Conservation (phyloP, 2,329 filamentous ascomycete species). For the Knoxdaviesia capensis region DNA sequence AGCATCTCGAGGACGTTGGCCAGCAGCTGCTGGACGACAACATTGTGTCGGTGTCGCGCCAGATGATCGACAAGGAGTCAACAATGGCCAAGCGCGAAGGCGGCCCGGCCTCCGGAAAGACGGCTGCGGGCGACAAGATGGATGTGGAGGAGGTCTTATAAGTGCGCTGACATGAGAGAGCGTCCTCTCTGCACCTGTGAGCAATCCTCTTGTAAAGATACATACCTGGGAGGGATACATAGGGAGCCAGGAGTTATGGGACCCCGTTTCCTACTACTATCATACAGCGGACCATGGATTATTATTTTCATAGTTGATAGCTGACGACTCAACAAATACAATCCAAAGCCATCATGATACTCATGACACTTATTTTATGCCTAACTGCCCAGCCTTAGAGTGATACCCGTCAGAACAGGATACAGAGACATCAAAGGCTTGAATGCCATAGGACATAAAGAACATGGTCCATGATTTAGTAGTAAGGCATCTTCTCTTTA, state of each 20-base stretch:
- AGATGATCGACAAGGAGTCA: slow-evolving; percentile 99
- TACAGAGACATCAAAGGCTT: too few species aligned
- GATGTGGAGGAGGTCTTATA: slow-evolving; percentile 43
- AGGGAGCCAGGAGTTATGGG: not conserved
- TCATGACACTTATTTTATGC: too few species aligned
- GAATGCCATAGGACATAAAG: too few species aligned
- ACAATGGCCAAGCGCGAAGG: slow-evolving; percentile 64
- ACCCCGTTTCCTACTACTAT: too few species aligned
- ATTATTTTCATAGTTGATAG: too few species aligned
- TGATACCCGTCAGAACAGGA: too few species aligned
- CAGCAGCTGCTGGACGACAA: slow-evolving; percentile 98
- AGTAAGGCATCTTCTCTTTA: too few species aligned
- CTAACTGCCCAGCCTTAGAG: too few species aligned
- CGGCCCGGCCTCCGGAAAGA: slow-evolving; percentile 21
- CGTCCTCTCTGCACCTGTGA: not conserved
- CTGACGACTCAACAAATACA: too few species aligned
- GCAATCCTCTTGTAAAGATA: not conserved
- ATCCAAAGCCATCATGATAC: too few species aligned
- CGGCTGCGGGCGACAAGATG: slow-evolving; percentile 39
- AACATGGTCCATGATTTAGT: too few species aligned
- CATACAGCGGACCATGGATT: too few species aligned
- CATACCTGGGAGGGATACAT: not conserved
- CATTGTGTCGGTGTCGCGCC: slow-evolving; percentile 91
- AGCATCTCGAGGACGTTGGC: slow-evolving; percentile 92
- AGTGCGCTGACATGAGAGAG: slow-evolving; percentile 2